Evolutionary conservation across 371 early-diverging fungal genomes (phyloP).

Genomic region (Mucor saturninus): DNA sequence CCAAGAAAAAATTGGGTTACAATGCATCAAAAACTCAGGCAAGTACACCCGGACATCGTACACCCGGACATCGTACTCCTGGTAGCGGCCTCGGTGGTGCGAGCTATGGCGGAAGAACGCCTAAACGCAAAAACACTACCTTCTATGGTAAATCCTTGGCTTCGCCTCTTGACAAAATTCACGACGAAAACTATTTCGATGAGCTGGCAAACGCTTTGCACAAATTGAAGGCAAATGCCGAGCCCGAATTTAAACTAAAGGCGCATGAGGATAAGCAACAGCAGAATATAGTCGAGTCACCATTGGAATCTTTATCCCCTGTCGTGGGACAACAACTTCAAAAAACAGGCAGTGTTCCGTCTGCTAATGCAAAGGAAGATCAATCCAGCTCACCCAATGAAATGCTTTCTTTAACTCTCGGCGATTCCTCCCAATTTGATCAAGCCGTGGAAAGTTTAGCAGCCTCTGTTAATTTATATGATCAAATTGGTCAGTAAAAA

Average conservation of each 20-base stretch:
- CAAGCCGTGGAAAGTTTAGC: constrained; percentile 68
- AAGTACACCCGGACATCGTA: constrained; percentile 48
- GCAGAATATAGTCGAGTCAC: background rate
- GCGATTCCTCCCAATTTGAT: constrained; percentile 68
- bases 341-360: too few relatives aligned
- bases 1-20: constrained; percentile 49
- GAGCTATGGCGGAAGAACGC: constrained; percentile 38
- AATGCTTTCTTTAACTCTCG: constrained; percentile 63
- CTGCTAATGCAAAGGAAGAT: background rate
- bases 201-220: constrained; percentile 40
- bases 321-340: background rate
- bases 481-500: constrained; percentile 58
- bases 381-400: constrained; percentile 8
- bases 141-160: constrained; percentile 46
- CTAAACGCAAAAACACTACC: constrained; percentile 51
- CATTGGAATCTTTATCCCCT: constrained; percentile 9
- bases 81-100: constrained; percentile 50
- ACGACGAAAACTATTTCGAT: constrained; percentile 49
- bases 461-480: constrained; percentile 80
- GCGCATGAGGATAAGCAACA: constrained; percentile 44
- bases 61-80: constrained; percentile 46
- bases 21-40: constrained; percentile 60
- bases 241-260: constrained; percentile 54
- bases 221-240: constrained; percentile 27
- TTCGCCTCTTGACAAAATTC: constrained; percentile 39